Base-by-base conservation (phyloP, 441 rosid genomes). In the Brassica balearica region DNA sequence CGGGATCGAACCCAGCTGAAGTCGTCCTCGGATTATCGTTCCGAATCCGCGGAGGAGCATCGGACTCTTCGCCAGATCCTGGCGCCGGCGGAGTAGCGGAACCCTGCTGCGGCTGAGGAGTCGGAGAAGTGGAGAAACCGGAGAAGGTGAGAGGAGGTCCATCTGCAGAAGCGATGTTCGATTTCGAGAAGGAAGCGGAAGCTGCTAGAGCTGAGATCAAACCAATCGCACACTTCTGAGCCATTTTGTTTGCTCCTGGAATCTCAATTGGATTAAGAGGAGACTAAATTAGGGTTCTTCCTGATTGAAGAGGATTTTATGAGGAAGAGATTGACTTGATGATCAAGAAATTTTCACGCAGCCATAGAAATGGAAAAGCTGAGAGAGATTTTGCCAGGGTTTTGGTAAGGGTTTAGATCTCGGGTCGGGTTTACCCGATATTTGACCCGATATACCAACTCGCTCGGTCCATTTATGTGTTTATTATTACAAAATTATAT, bases 1-100 rank as follows among this genome's bases (percentile, higher is more conserved):
- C 90, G 0, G 97, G 98, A 75, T 93, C 94, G 38, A 93, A 90
- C 7, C 98, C 98, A 23, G 95, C 88, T 0, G 98, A 89, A 1
- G 89, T 78, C 2, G 98, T 93, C 82, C 95, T 84, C 8, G 98
- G 98, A 59, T 89, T 81, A 69, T 87, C 84, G 73, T 90, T 93
- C 71, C 95, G 85, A 29, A 77, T 80, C 85, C 72, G 87, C 65
- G 75, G 74, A 64, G 83, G 74, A 43, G 74, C 67, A 56, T 90
- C 20, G 43, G 87, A 68, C 25, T 75, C 86, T 59, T 67, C 53
- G 20, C 34, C 82, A 34, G 71, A 8, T 15, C 73, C 14, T 8
- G 84, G 56, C 55, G 58, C 68, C 53, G 88, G 65, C 43, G 86
- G 25, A 15, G 75, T 4, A 15, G 75, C 2, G 25, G 81, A 9